Evolutionary conservation across 768 basidiomycete genomes (phyloP), one percentile per base, ranked within the genome.

Genomic region (Pleurotus tuber-regium): DNA sequence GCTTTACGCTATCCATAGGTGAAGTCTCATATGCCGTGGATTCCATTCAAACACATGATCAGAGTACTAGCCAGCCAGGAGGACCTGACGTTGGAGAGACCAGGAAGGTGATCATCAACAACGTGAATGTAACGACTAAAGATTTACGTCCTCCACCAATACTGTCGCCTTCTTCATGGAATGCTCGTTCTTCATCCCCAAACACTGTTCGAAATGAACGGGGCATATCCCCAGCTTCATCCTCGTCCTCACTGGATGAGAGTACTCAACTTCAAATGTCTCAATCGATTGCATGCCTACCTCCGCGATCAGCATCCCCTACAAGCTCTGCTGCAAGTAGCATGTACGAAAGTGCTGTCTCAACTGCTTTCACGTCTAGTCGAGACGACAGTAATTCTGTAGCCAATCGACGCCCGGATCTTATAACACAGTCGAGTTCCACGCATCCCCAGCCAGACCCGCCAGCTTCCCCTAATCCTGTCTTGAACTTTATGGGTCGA

Each of bases 271-370:
- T 81, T 60, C 69, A 77, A 48, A 89, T 91, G 87, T 86, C 87
- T 5, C 86, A 89, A 62, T 91, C 89, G 4, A 70, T 89, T 28
- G 84, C 76, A 2, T 74, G 68, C 47, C 71, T 92, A 30, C 86
- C 80, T 33, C 78, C 74, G 10, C 63, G 71, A 36, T 50, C 76
- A 7, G 57, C 59, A 5, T 81, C 74, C n/a, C 71, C 76, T 14
- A 57, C 70, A 42, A 68, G 64, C 31, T 83, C 84, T 16, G 67
- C 77, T 42, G 66, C 75, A 4, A 81, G 80, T 58, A 91, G 84
- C 67, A 80, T 92, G 76, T 93, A 92, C 63, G 79, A 87, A 57
- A 92, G 89, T 58, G 86, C 86, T 3, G 57, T 87, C 18, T 86
- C 86, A 8, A 56, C 53, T 28, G 38, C 54, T n/a, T 50, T 57